A percentile compares a stretch with the other conserved stretches of the same genome.
Conservation (phyloP, 371 early-diverging fungal genomes). For the Mucor velutinosus region DNA sequence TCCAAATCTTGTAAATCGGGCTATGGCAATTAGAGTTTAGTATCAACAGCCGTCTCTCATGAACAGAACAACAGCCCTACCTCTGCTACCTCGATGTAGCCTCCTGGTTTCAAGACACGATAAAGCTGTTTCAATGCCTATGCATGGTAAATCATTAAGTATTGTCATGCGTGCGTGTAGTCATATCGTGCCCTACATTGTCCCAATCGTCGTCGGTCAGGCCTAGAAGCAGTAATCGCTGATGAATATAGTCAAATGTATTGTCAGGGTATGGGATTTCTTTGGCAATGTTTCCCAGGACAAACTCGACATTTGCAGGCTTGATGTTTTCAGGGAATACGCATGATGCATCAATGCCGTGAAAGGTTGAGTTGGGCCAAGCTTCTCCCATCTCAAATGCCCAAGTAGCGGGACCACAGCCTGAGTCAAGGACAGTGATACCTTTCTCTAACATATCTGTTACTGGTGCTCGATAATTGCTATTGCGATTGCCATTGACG, state of each 20-base stretch:
- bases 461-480: slow-evolving; percentile 18
- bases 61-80: not conserved
- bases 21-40: not conserved
- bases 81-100: slow-evolving; percentile 42
- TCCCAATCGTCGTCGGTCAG: slow-evolving; percentile 31
- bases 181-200: slow-evolving; percentile 13
- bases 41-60: not conserved
- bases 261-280: slow-evolving; percentile 57
- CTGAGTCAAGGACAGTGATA: slow-evolving; percentile 18
- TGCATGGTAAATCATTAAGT: not conserved
- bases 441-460: slow-evolving; percentile 11
- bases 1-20: not conserved
- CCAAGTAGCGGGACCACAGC: slow-evolving; percentile 20
- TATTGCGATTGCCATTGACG: not conserved
- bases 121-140: slow-evolving; percentile 12
- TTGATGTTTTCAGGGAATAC: slow-evolving; percentile 45
- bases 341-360: slow-evolving; percentile 43
- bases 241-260: slow-evolving; percentile 58
- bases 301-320: slow-evolving; percentile 48
- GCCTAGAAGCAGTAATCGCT: slow-evolving; percentile 41
- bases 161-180: not conserved
- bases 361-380: slow-evolving; percentile 21
- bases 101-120: slow-evolving; percentile 43
- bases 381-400: slow-evolving; percentile 18
- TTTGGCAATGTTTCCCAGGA: slow-evolving; percentile 51